Conservation (phyloP, 805 yeast species). For the Lachancea sp. region DNA sequence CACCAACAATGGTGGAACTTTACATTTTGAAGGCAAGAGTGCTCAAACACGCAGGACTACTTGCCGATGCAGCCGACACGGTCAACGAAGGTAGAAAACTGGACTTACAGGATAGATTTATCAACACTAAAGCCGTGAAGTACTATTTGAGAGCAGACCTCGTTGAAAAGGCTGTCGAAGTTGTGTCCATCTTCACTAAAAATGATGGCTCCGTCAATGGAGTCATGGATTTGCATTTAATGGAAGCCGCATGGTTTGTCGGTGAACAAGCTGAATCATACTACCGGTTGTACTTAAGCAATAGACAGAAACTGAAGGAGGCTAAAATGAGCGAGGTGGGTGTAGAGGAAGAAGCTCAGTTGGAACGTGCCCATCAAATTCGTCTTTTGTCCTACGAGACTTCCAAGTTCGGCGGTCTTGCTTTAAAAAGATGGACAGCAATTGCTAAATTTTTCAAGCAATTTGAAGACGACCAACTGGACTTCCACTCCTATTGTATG, state of each 20-base stretch:
- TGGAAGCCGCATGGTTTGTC: conserved; percentile 91
- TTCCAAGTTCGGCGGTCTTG: conserved; percentile 53
- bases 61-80: conserved; percentile 52
- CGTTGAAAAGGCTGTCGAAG: conserved; percentile 65
- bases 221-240: conserved; percentile 72
- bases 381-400: conserved; percentile 40
- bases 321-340: conserved; percentile 6
- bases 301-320: conserved; percentile 20
- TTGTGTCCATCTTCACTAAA: conserved; percentile 75
- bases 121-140: conserved; percentile 82
- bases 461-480: conserved; percentile 79
- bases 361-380: conserved; percentile 24
- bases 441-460: conserved; percentile 62
- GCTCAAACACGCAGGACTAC: conserved; percentile 61
- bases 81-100: conserved; percentile 66
- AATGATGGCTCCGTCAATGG: conserved; percentile 81
- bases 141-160: conserved; percentile 72
- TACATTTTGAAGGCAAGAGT: conserved; percentile 76
- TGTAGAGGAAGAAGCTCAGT: conserved; percentile 17
- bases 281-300: conserved; percentile 45
- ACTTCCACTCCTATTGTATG: conserved; percentile 89
- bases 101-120: conserved; percentile 86
- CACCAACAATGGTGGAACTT: conserved; percentile 82
- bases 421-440: conserved; percentile 71
- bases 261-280: conserved; percentile 82